These are phyloP conservation scores for Asterella californica DNA, from an alignment of 225 moss, liverwort and hornwort genomes.

Conservation along the genomic window DNA sequence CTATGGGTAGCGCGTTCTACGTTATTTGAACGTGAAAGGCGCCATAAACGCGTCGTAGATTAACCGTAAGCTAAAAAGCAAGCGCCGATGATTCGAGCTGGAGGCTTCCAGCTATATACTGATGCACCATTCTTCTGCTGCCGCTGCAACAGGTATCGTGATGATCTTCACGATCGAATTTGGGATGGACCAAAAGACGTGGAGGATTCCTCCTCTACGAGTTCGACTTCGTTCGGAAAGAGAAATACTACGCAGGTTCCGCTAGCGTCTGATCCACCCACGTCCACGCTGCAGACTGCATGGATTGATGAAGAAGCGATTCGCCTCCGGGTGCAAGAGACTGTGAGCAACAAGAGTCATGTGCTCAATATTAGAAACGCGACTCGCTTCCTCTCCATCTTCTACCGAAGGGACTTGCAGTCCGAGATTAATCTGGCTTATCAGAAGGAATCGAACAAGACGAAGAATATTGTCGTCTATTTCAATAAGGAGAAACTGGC, in stretches of 20 bases:
- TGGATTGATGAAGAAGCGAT: background rate
- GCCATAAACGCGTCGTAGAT: too few relatives aligned
- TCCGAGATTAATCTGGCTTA: too few relatives aligned
- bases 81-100: background rate
- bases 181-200: background rate
- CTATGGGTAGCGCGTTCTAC: too few relatives aligned
- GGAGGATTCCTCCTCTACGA: background rate
- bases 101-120: too few relatives aligned
- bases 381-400: background rate
- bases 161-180: conserved; percentile 4
- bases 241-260: background rate
- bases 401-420: background rate
- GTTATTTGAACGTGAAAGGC: too few relatives aligned
- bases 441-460: background rate
- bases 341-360: background rate
- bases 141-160: conserved; percentile 4
- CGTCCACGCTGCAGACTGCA: background rate
- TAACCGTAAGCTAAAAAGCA: too few relatives aligned
- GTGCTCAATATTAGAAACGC: background rate
- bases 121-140: too few relatives aligned
- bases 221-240: background rate
- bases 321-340: background rate
- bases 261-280: background rate
- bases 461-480: background rate
- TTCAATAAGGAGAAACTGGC: background rate